Conservation (phyloP, 2,329 filamentous ascomycete genomes). For the Aspergillus spinulosporus region DNA sequence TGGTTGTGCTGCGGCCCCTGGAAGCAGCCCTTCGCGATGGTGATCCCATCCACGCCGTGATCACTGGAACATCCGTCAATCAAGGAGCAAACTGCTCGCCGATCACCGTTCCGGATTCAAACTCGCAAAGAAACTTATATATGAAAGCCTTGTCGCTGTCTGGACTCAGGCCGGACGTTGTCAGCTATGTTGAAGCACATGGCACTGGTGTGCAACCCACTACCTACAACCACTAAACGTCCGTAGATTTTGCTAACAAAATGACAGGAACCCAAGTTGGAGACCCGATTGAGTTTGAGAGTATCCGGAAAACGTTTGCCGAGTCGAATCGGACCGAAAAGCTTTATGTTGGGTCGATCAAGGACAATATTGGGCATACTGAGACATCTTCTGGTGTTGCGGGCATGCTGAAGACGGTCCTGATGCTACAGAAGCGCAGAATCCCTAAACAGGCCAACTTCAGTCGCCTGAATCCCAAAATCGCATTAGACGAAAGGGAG, state of each 20-base stretch:
- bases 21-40: conserved; percentile 49
- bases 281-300: conserved; percentile 29
- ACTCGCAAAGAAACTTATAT: conserved; percentile 32
- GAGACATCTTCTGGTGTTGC: conserved; percentile 27
- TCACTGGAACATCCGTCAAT: conserved; percentile 30
- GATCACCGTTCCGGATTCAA: conserved; percentile 18
- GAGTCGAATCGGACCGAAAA: conserved; percentile 1
- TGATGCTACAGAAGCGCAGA: conserved; percentile 1
- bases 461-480: background rate
- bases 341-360: conserved; percentile 31
- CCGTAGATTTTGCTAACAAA: no score
- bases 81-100: conserved; percentile 32
- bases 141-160: conserved; percentile 21
- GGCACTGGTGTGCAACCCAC: conserved; percentile 26
- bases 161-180: conserved; percentile 20
- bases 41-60: conserved; percentile 46
- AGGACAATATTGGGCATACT: conserved; percentile 31
- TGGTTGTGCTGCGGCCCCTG: conserved; percentile 28
- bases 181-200: conserved; percentile 36
- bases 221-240: no score
- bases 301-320: conserved; percentile 24
- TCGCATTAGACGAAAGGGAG: background rate
- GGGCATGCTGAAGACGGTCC: background rate
- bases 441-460: conserved; percentile 16
- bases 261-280: conserved; percentile 23